These are phyloP conservation scores for Neonectria punicea DNA, from an alignment of 2,329 filamentous ascomycete species.

Conservation along the genomic window DNA sequence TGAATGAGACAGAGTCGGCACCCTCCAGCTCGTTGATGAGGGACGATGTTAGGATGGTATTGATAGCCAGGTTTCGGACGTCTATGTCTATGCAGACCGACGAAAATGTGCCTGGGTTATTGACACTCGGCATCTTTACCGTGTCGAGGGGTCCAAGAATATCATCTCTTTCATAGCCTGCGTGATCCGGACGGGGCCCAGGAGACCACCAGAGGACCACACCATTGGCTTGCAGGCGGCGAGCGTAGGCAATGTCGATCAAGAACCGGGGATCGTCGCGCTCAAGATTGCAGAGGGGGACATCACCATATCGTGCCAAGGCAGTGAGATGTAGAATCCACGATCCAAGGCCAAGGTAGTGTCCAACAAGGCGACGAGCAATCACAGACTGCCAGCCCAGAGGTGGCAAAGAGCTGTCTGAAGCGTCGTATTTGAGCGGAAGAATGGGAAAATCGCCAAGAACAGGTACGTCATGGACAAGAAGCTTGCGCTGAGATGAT, in stretches of 20 bases:
- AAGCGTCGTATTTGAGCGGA: slow-evolving; percentile 81
- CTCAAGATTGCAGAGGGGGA: slow-evolving; percentile 95
- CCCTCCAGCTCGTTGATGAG: slow-evolving; percentile 97
- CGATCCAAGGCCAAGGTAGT: slow-evolving; percentile 91
- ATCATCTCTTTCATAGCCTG: slow-evolving; percentile 94
- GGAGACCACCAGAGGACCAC: slow-evolving; percentile 98
- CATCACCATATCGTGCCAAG: slow-evolving; percentile 89
- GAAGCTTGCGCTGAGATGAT: slow-evolving; percentile 82
- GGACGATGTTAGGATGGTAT: slow-evolving; percentile 95
- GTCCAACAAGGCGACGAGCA: slow-evolving; percentile 84
- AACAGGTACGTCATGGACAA: slow-evolving; percentile 86
- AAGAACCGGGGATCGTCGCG: slow-evolving; percentile 93
- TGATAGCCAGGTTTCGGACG: slow-evolving; percentile 94
- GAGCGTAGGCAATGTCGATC: slow-evolving; percentile 95
- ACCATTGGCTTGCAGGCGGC: slow-evolving; percentile 88
- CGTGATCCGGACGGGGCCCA: slow-evolving; percentile 89
- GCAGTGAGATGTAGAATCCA: slow-evolving; percentile 92
- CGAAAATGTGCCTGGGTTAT: slow-evolving; percentile 92
- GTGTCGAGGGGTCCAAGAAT: slow-evolving; percentile 83
- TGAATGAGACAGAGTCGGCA: slow-evolving; percentile 86
- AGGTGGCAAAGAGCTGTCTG: slow-evolving; percentile 88
- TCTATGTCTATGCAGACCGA: slow-evolving; percentile 97
- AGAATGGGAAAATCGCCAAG: slow-evolving; percentile 87
- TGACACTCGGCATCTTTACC: slow-evolving; percentile 91
- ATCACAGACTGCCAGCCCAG: slow-evolving; percentile 94